Percentiles rank a stretch among this genome's conserved stretches.
Evolutionary conservation across 345 rosid species (phyloP).

Genomic region (Pugionium dolabratum): DNA sequence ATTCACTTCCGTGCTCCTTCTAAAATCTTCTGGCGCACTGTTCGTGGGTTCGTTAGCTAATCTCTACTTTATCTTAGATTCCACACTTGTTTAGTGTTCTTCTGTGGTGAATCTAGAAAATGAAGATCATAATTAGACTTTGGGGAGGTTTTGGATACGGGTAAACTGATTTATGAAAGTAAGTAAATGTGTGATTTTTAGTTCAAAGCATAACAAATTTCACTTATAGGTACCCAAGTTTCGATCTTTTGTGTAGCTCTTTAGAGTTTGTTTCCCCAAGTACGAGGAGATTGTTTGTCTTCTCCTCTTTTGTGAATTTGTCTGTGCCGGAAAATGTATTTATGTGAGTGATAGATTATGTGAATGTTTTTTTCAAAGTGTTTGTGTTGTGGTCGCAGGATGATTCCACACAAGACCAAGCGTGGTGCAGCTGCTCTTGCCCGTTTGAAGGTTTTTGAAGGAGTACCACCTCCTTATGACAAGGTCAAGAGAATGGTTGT

Average conservation of each 20-base stretch:
- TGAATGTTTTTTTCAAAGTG: neutral
- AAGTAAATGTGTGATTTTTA: neutral
- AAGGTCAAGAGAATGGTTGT: constrained; percentile 69
- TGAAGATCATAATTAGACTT: neutral
- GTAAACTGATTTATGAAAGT: too few relatives aligned
- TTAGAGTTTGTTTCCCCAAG: neutral
- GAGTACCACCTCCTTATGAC: constrained; percentile 68
- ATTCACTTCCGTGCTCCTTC: constrained; percentile 90
- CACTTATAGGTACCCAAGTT: neutral
- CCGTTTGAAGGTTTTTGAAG: constrained; percentile 60
- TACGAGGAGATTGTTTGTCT: neutral
- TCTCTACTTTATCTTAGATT: neutral
- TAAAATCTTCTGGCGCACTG: constrained; percentile 91
- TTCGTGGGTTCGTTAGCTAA: constrained; percentile 58
- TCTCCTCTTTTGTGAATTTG: neutral
- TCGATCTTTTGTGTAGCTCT: neutral
- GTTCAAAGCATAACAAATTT: neutral
- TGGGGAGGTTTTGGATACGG: neutral
- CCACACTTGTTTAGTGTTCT: neutral
- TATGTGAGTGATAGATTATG: too few relatives aligned
- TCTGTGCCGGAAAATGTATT: too few relatives aligned
- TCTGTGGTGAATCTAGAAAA: neutral
- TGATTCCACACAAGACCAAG: constrained; percentile 74
- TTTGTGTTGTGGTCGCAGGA: constrained; percentile 34
- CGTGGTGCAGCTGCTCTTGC: constrained; percentile 63